Evolutionary conservation across 352 stramenopile species (phyloP).

Genomic region (Phytophthora europaea): DNA sequence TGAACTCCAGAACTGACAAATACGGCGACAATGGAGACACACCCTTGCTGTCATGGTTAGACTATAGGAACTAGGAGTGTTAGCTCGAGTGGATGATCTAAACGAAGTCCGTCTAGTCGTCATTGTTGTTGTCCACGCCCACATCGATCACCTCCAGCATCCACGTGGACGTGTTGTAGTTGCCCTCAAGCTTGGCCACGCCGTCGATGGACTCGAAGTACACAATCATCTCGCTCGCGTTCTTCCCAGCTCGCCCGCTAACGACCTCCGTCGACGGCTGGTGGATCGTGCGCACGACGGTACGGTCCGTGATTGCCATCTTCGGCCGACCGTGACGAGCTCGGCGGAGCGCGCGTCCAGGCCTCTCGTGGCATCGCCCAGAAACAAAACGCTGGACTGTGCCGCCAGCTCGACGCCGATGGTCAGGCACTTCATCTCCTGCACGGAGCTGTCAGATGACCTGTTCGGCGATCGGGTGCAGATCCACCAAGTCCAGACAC

Average conservation of each 20-base stretch:
- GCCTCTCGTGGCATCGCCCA: slow-evolving; percentile 85
- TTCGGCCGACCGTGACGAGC: too few species aligned
- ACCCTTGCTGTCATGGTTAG: slow-evolving; percentile 40
- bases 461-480: slow-evolving; percentile 33
- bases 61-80: slow-evolving; percentile 34
- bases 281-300: slow-evolving; percentile 94
- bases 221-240: slow-evolving; percentile 33
- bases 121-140: slow-evolving; percentile 41
- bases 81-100: slow-evolving; percentile 39
- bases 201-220: slow-evolving; percentile 27
- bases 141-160: slow-evolving; percentile 54
- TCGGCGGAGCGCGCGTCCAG: slow-evolving; percentile 76
- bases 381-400: too few species aligned
- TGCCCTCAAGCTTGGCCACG: slow-evolving; percentile 55
- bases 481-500: slow-evolving; percentile 38
- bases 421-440: too few species aligned
- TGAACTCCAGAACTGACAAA: slow-evolving; percentile 41
- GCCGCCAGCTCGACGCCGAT: neutral
- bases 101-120: slow-evolving; percentile 46
- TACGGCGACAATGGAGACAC: slow-evolving; percentile 33
- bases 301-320: too few species aligned
- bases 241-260: slow-evolving; percentile 46
- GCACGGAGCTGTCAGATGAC: slow-evolving; percentile 28
- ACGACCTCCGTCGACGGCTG: slow-evolving; percentile 66
- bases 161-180: slow-evolving; percentile 82